Conservation (phyloP, 148 eudicot genomes). For the Beta vulgaris region DNA sequence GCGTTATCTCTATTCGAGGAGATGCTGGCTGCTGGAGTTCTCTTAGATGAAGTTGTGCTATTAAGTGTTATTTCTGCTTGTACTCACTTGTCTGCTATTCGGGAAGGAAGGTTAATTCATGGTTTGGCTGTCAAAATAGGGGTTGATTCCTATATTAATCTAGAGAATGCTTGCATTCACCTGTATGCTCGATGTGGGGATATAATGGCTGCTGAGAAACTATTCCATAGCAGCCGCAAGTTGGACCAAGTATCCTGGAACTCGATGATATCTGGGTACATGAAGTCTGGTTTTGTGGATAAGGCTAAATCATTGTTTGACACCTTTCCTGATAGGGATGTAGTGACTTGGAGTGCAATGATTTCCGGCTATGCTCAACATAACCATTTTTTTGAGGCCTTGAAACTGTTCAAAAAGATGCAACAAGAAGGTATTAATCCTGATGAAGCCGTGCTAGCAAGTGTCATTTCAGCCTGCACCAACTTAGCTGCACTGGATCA, state of each 20-base stretch:
- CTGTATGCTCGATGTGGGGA: slow-evolving; percentile 57
- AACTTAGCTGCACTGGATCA: slow-evolving; percentile 51
- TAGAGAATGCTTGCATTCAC: slow-evolving; percentile 40
- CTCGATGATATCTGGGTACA: too few relatives aligned
- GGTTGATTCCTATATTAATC: too few relatives aligned
- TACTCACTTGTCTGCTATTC: too few relatives aligned
- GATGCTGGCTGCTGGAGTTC: slow-evolving; percentile 30
- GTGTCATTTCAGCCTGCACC: slow-evolving; percentile 67
- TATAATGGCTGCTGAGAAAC: slow-evolving; percentile 49
- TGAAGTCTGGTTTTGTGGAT: too few relatives aligned
- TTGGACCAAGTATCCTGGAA: slow-evolving; percentile 34
- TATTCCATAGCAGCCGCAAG: slow-evolving; percentile 42
- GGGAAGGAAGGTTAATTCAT: too few relatives aligned
- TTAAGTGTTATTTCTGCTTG: too few relatives aligned
- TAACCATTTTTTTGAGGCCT: slow-evolving; percentile 41
- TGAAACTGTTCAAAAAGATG: slow-evolving; percentile 60
- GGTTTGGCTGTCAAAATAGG: too few relatives aligned
- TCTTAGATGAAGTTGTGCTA: too few relatives aligned
- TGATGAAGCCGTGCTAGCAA: slow-evolving; percentile 63
- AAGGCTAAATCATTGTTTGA: too few relatives aligned
- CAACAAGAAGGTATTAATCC: slow-evolving; percentile 44
- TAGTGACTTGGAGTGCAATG: slow-evolving; percentile 76
- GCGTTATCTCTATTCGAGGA: slow-evolving; percentile 47
- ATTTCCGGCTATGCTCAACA: slow-evolving; percentile 63
- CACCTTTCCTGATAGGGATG: slow-evolving; percentile 36